Base-by-base conservation (phyloP, 139 green algal genomes). In the Coccomyxa sp. region DNA sequence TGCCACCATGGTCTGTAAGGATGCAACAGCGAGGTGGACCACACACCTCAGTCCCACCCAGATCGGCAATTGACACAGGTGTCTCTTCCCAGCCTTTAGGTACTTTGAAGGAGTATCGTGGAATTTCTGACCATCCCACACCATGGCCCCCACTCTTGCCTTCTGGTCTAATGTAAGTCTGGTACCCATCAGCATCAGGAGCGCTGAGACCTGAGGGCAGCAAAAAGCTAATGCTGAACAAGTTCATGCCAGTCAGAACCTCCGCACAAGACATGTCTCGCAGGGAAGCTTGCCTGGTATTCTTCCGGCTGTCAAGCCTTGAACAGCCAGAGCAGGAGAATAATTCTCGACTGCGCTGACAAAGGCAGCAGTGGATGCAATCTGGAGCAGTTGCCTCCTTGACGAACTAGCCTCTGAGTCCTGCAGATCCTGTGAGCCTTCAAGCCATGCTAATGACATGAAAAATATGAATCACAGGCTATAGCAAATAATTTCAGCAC, bases 1-100 rank as follows among this genome's bases (percentile, higher is more conserved):
- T 77, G 12, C 71, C 10, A 18, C 1, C 45, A 25, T 71, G 23
- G 71, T n/a, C 1, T 77, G 71, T 15, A 77, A 1, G 27, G 3
- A 9, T 77, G 27, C 27, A 30, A 38, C 71, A 77, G n/a, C 25
- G 9, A 38, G 71, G 23, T 77, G 71, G 38, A 51, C 38, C 38
- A 51, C 38, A 11, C 81, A 94, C 92, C 91, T 97, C 93, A 51
- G 95, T 98, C 31, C 96, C 95, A 14, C 94, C 96, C 30, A 98
- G 89, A 86, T 99, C 97, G 11, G 97, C 97, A 74, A 99, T 99
- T 18, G 91, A 97, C 28, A 99, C 96, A 0, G 97, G 95, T 21
- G 90, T 91, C 83, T 98, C 95, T 51, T 92, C 84, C 95, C 95
- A 98, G 27, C 90, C 90, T 9, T 86, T 66, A 0, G 92, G 91